Evolutionary conservation across 345 rosid species (phyloP), one percentile per base, ranked within the genome.

Genomic region (Lepidium aucheri): DNA sequence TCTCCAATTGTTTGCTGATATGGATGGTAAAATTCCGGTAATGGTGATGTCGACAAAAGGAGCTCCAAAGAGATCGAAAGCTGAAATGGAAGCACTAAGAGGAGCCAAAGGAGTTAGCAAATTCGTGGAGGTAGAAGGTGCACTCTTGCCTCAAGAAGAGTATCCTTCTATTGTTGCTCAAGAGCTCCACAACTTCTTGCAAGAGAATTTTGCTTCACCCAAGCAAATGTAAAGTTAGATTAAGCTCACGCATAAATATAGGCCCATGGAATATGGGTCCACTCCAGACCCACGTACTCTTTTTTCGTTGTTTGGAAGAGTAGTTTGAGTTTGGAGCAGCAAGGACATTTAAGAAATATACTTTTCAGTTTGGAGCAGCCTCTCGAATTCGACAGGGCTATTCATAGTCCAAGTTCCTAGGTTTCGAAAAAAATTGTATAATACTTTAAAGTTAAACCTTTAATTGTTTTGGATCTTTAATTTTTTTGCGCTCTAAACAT

Each of bases 141-240:
- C 96, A 26, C 92, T 92, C 45, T 70, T 89, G 70, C 93, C 98
- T 43, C 95, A 92, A 59, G 98, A 92, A 80, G 98, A 92, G 80
- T 87, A 84, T 80, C 93, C 93, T 13, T 33, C 78, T 30, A 49
- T 75, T 45, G 89, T 89, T 43, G 90, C 93, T 8, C 80, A 80
- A 42, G 87, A 83, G 74, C 88, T 89, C 26, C 78, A 75, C 73
- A 76, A 45, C 58, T 92, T 89, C 75, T 66, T 92, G 81, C 82
- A 55, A 61, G 89, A 83, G 47, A 81, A 60, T 50, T 74, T 77
- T 65, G 83, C 81, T 66, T 68, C 56, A 18, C 7, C 35, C 18
- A 69, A 47, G 20, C 43, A 57, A 45, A 42, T 18, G 38, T 11
- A 11, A 47, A 26, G 32, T 8, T 41, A 17, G 53, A 17, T 9